Evolutionary conservation across 768 basidiomycete species (phyloP).

Genomic region (Xerocomellus intermedius): DNA sequence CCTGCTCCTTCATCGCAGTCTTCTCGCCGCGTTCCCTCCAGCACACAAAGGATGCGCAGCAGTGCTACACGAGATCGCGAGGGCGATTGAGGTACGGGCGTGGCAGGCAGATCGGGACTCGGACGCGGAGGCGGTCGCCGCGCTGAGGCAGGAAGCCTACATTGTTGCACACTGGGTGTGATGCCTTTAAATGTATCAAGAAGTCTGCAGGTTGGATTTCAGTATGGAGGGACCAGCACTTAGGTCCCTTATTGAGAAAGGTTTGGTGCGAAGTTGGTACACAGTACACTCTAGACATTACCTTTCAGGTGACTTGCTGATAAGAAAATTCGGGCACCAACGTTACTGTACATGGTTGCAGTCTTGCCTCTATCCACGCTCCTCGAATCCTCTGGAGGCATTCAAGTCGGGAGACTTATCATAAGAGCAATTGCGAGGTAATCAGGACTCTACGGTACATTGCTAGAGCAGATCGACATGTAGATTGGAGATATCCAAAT

Average conservation of each 20-base stretch:
- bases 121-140: constrained; percentile 65
- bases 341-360: too few species aligned
- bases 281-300: background rate
- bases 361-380: background rate
- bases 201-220: constrained; percentile 12
- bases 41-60: constrained; percentile 64
- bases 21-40: constrained; percentile 57
- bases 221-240: background rate
- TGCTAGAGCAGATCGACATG: constrained; percentile 2
- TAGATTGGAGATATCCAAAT: background rate
- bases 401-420: background rate
- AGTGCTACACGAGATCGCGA: constrained; percentile 65
- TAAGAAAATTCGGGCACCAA: background rate
- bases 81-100: constrained; percentile 56
- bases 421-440: background rate
- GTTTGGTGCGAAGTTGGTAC: background rate
- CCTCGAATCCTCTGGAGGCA: background rate
- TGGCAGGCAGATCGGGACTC: constrained; percentile 72
- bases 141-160: constrained; percentile 71
- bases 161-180: constrained; percentile 39
- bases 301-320: background rate
- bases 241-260: background rate
- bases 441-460: constrained; percentile 13
- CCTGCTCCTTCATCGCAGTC: constrained; percentile 76
- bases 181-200: background rate